These are phyloP conservation scores for Vachellia pachyceras DNA, from an alignment of 306 rosid species.

Conservation along the genomic window DNA sequence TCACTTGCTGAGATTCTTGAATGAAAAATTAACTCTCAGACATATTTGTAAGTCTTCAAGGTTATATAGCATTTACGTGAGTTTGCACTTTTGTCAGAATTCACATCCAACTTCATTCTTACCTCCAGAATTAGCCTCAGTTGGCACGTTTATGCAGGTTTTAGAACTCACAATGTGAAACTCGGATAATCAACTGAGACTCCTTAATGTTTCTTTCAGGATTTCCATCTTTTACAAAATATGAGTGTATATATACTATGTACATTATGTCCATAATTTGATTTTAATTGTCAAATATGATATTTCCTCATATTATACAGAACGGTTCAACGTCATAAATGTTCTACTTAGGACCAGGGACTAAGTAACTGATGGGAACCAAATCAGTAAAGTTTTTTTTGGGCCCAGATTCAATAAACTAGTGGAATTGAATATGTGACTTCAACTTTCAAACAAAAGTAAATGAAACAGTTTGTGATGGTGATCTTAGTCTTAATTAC, in stretches of 20 bases:
- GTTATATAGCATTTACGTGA: neutral
- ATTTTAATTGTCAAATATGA: neutral
- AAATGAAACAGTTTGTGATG: neutral
- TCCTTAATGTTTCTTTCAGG: neutral
- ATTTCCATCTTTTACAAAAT: neutral
- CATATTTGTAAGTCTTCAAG: neutral
- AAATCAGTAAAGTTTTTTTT: neutral
- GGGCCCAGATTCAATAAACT: neutral
- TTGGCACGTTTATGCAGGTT: neutral
- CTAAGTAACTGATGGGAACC: neutral
- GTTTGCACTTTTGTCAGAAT: neutral
- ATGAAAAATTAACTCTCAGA: neutral
- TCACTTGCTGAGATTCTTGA: neutral
- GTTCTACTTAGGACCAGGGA: neutral
- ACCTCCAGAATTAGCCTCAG: neutral
- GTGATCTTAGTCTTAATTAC: constrained; percentile 15
- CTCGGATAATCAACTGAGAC: neutral
- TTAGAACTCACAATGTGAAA: constrained; percentile 34
- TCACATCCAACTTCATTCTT: neutral
- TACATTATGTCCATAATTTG: neutral
- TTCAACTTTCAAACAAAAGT: neutral
- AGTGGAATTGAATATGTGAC: neutral
- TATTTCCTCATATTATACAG: neutral
- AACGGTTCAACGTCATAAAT: neutral
- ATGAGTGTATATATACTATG: neutral